phyloP scores from a whole-genome alignment of 1,284 basidiomycete species.

The Veloboletus limbatus region DNA sequence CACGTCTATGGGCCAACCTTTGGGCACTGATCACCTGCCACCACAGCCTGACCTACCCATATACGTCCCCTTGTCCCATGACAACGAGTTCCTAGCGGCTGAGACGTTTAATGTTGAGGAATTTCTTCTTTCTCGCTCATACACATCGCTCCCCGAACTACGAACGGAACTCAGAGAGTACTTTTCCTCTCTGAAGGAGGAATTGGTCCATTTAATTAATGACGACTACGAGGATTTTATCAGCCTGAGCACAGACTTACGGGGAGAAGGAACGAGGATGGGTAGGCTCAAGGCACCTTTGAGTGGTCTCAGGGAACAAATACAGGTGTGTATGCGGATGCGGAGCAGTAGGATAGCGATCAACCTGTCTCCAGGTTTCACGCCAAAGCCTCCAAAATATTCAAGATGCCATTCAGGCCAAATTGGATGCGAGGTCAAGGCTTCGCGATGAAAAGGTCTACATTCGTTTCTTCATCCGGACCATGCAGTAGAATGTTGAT shows the following conservation, averaged over 20 bases:
- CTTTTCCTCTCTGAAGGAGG: conserved; percentile 80
- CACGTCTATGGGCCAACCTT: conserved; percentile 5
- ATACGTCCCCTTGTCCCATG: conserved; percentile 75
- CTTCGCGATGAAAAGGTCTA: conserved; percentile 81
- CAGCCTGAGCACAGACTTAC: conserved; percentile 85
- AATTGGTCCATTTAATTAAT: conserved; percentile 93
- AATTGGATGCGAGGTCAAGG: conserved; percentile 68
- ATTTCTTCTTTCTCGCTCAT: conserved; percentile 85
- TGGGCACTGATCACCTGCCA: conserved; percentile 10
- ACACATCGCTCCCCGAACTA: conserved; percentile 85
- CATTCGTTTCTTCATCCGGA: background rate
- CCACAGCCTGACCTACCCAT: conserved; percentile 58
- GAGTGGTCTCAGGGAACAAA: conserved; percentile 57
- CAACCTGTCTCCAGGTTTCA: conserved; percentile 48
- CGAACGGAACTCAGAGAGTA: conserved; percentile 87
- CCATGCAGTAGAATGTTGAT: conserved; percentile 4
- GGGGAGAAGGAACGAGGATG: conserved; percentile 77
- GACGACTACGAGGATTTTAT: conserved; percentile 98
- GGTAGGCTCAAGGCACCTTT: conserved; percentile 67
- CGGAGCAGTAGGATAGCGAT: background rate
- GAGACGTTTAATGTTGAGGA: conserved; percentile 78
- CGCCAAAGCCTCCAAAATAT: conserved; percentile 59
- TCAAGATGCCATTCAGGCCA: conserved; percentile 73
- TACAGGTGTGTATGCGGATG: conserved; percentile 52
- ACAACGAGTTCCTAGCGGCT: conserved; percentile 69